These are phyloP conservation scores for Priceomyces castillae DNA, from an alignment of 805 yeast species.

Conservation along the genomic window DNA sequence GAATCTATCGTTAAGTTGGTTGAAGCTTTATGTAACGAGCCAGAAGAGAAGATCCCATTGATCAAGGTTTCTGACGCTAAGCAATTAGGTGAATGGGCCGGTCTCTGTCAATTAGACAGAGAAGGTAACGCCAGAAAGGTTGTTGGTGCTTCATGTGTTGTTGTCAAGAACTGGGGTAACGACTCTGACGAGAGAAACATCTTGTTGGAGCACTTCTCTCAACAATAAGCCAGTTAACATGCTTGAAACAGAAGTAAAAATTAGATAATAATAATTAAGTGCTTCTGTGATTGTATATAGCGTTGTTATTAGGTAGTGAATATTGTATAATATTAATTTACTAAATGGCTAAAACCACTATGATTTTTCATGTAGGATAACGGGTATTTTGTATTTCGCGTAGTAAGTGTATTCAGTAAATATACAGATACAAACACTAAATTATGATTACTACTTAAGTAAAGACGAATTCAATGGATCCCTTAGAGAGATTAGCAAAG, in stretches of 20 bases:
- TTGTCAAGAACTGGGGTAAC: conserved; percentile 99
- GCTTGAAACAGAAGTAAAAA: no score
- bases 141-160: conserved; percentile 99
- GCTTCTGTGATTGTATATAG: conserved; percentile 1
- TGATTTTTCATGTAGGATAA: no score
- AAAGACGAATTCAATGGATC: not conserved
- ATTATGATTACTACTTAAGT: no score
- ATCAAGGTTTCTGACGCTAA: conserved; percentile 99
- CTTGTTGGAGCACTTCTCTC: conserved; percentile 93
- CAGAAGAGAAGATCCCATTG: conserved; percentile 93
- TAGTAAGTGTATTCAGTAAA: no score
- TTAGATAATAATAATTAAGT: not conserved
- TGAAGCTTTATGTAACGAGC: conserved; percentile 99
- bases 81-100: conserved; percentile 99
- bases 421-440: no score
- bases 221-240: conserved; percentile 54
- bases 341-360: not conserved
- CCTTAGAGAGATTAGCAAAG: conserved; percentile 14
- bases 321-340: conserved; percentile 1
- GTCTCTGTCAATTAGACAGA: conserved; percentile 98
- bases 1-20: conserved; percentile 93
- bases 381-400: no score
- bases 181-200: conserved; percentile 96
- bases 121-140: conserved; percentile 99
- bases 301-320: not conserved